Conservation (phyloP, 176 grass and related monocot genomes). For the Urochloa ruziziensis region DNA sequence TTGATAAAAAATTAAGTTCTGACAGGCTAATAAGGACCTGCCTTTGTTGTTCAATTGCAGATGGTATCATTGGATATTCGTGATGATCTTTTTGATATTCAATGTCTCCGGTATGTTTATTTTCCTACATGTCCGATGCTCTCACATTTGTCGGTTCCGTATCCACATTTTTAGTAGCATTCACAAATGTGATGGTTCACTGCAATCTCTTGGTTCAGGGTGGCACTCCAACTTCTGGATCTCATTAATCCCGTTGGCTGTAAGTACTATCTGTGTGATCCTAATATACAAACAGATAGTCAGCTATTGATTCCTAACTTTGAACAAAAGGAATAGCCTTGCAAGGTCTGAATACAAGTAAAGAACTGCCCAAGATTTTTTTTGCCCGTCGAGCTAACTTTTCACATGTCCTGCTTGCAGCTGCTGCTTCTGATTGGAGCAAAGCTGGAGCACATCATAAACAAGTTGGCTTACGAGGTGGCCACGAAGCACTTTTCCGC, state of each 20-base stretch:
- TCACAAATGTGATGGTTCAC: background rate
- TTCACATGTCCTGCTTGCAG: slow-evolving; percentile 24
- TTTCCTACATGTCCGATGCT: background rate
- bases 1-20: background rate
- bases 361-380: too few relatives aligned
- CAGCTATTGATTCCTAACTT: background rate
- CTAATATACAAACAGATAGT: background rate
- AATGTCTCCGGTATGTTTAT: slow-evolving; percentile 49
- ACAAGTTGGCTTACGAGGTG: slow-evolving; percentile 58
- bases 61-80: slow-evolving; percentile 87
- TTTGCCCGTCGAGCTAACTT: background rate
- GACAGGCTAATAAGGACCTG: background rate
- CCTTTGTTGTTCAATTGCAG: slow-evolving; percentile 34
- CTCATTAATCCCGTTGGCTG: slow-evolving; percentile 59
- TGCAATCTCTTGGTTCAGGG: slow-evolving; percentile 38
- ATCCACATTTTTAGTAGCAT: background rate
- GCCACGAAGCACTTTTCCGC: slow-evolving; percentile 48
- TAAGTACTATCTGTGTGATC: slow-evolving; percentile 25
- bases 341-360: too few relatives aligned
- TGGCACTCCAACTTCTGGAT: slow-evolving; percentile 91
- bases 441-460: slow-evolving; percentile 95
- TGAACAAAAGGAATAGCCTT: background rate
- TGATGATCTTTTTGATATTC: slow-evolving; percentile 76
- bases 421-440: slow-evolving; percentile 65
- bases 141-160: background rate